phyloP scores from a whole-genome alignment of 345 rosid species.

The Pistacia vera region DNA sequence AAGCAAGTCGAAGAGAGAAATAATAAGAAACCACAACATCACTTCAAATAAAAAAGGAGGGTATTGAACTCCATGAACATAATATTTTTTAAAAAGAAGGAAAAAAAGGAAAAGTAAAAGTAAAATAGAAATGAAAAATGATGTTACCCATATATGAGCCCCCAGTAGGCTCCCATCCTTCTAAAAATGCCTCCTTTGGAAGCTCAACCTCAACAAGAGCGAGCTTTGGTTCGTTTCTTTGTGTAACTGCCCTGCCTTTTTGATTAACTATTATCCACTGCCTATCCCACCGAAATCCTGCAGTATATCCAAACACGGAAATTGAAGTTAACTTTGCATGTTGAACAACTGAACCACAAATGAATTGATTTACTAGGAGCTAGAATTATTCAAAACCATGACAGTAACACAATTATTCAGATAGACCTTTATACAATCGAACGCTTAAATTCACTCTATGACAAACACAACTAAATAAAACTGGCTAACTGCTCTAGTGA shows the following conservation, averaged over 20 bases:
- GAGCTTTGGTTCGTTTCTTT: constrained; percentile 90
- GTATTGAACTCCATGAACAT: background rate
- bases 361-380: too few relatives aligned
- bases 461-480: background rate
- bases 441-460: background rate
- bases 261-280: constrained; percentile 78
- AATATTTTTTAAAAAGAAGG: too few relatives aligned
- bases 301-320: constrained; percentile 3
- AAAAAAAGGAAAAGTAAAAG: background rate
- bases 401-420: background rate
- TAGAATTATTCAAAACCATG: background rate
- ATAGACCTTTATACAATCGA: background rate
- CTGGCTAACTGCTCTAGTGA: background rate
- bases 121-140: background rate
- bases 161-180: constrained; percentile 59
- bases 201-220: constrained; percentile 65
- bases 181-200: constrained; percentile 61
- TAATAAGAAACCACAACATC: background rate
- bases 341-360: too few relatives aligned
- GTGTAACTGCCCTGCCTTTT: constrained; percentile 82
- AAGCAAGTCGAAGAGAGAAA: background rate
- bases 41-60: background rate
- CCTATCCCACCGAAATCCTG: constrained; percentile 91
- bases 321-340: background rate
- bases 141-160: constrained; percentile 62